A percentile compares a stretch with the other conserved stretches of the same genome.
Evolutionary conservation across 2,329 filamentous ascomycete genomes (phyloP).

Genomic region (Exophiala sideris): DNA sequence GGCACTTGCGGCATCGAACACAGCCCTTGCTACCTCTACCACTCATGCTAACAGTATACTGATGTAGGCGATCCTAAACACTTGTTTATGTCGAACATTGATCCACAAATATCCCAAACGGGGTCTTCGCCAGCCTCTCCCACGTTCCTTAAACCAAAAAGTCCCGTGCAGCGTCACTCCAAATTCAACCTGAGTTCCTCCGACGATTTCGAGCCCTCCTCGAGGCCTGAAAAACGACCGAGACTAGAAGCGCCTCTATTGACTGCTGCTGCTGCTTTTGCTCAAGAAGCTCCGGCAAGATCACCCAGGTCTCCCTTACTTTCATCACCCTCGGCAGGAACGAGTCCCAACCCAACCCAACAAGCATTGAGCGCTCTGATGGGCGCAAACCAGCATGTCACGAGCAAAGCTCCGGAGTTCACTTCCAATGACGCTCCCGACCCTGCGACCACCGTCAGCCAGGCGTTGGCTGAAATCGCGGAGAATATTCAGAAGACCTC

Average conservation of each 20-base stretch:
- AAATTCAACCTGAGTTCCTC: constrained; percentile 2
- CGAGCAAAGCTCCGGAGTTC: constrained; percentile 22
- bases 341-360: constrained; percentile 40
- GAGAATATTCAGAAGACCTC: constrained; percentile 48
- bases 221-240: constrained; percentile 36
- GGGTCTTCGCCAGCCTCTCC: constrained; percentile 11
- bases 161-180: not conserved
- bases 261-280: constrained; percentile 54
- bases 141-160: constrained; percentile 16
- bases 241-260: constrained; percentile 38
- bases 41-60: not conserved
- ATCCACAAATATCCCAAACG: constrained; percentile 14
- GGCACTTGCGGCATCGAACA: no score
- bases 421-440: constrained; percentile 29
- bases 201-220: constrained; percentile 27
- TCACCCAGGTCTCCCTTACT: constrained; percentile 24
- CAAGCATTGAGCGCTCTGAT: constrained; percentile 39
- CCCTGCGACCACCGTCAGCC: constrained; percentile 44
- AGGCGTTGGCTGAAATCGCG: constrained; percentile 46
- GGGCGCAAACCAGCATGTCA: constrained; percentile 35
- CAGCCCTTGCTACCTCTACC: not conserved
- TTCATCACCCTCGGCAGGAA: constrained; percentile 26
- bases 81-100: constrained; percentile 16
- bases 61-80: constrained; percentile 3
- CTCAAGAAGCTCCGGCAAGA: constrained; percentile 42